These are phyloP conservation scores for Mariannaea sp. DNA, from an alignment of 2,329 filamentous ascomycete genomes.

Conservation along the genomic window DNA sequence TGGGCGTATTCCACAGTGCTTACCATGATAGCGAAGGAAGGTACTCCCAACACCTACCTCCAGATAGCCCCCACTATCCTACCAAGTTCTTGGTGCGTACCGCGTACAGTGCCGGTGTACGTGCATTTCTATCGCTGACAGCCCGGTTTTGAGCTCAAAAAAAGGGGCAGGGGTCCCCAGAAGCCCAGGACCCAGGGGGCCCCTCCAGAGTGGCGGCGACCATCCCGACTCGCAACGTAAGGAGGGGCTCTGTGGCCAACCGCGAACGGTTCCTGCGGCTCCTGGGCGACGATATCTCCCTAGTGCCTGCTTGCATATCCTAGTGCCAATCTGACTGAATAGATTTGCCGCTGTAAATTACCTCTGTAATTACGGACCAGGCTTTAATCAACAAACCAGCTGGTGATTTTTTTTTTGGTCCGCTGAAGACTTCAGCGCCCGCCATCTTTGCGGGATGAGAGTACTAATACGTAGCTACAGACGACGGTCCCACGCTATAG, in stretches of 20 bases:
- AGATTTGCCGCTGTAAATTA: no score
- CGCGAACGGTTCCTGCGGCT: constrained; percentile 7
- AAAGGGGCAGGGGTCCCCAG: constrained; percentile 15
- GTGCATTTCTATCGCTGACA: constrained; percentile 15
- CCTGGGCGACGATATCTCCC: constrained; percentile 2
- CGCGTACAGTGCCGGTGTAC: neutral
- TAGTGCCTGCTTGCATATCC: constrained; percentile 1
- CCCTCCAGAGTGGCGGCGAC: constrained; percentile 4
- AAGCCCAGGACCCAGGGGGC: constrained; percentile 9
- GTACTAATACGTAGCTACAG: neutral
- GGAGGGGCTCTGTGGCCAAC: neutral
- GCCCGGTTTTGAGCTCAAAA: constrained; percentile 4
- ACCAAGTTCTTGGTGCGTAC: neutral
- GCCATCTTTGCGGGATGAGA: neutral
- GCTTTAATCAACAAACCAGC: no score
- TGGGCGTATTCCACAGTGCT: no score
- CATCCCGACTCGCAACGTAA: neutral
- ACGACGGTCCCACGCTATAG: neutral
- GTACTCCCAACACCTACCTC: no score
- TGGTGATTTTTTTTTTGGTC: neutral
- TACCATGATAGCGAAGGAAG: no score
- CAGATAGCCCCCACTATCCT: neutral
- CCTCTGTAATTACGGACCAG: no score
- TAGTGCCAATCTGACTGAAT: no score
- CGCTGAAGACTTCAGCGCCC: neutral